Evolutionary conservation across 2,329 filamentous ascomycete genomes (phyloP).

Genomic region (Penicillium sp.): DNA sequence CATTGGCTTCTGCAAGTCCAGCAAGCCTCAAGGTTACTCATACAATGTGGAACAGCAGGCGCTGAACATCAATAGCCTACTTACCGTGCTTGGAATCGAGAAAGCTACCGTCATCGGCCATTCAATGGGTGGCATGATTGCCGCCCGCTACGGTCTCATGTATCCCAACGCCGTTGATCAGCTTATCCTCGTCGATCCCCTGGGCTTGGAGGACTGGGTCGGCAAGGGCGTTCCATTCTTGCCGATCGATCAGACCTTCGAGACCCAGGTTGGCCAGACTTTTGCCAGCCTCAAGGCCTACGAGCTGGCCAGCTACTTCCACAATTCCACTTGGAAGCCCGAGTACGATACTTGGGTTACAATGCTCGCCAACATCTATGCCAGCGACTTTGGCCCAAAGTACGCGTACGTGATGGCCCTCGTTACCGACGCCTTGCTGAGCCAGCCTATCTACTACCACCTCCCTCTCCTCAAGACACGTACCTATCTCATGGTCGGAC

Average conservation of each 20-base stretch:
- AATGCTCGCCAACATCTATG: conserved; percentile 20
- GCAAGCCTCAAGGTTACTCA: conserved; percentile 18
- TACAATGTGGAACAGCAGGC: conserved; percentile 18
- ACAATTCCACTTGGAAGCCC: conserved; percentile 14
- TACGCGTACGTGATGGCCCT: conserved; percentile 19
- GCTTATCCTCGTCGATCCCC: conserved; percentile 16
- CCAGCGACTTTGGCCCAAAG: conserved; percentile 10
- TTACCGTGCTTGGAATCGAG: conserved; percentile 12
- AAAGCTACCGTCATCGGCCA: conserved; percentile 16
- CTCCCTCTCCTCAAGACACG: conserved; percentile 15
- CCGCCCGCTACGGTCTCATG: conserved; percentile 19
- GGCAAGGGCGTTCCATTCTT: conserved; percentile 16
- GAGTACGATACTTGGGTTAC: conserved; percentile 16
- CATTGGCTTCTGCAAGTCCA: conserved; percentile 22
- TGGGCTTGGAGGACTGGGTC: conserved; percentile 19
- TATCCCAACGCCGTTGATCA: conserved; percentile 13
- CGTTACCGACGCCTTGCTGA: conserved; percentile 16
- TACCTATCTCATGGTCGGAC: conserved; percentile 18
- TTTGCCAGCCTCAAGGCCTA: conserved; percentile 16
- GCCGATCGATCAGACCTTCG: conserved; percentile 10
- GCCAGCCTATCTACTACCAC: conserved; percentile 16
- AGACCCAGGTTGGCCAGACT: conserved; percentile 11
- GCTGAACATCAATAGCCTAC: conserved; percentile 16
- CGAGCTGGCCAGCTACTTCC: conserved; percentile 18
- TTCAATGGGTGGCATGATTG: conserved; percentile 21